Conservation (phyloP, 495 filamentous ascomycete genomes). For the Parathielavia hyrcaniae region DNA sequence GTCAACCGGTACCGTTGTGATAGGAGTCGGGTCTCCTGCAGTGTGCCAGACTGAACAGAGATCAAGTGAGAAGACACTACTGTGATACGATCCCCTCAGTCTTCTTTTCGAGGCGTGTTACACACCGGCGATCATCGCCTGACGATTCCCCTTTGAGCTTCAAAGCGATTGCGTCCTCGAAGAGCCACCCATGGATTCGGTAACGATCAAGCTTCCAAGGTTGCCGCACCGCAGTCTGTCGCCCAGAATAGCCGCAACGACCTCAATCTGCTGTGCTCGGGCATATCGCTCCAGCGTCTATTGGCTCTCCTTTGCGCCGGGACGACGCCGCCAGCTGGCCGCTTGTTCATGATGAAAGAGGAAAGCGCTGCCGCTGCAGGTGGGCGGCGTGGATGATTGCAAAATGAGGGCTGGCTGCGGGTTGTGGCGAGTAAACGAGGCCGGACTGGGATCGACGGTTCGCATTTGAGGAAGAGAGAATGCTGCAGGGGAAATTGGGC, state of each 20-base stretch:
- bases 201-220: not conserved
- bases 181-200: not conserved
- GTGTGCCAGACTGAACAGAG: not conserved
- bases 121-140: not conserved
- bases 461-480: constrained; percentile 5
- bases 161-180: too few relatives aligned
- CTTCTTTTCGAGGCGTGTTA: not conserved
- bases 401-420: not conserved
- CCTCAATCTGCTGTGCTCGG: not conserved
- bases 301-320: not conserved
- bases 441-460: not conserved
- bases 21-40: too few relatives aligned
- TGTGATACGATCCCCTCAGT: not conserved
- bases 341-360: not conserved
- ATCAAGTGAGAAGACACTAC: not conserved
- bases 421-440: not conserved
- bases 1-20: not conserved
- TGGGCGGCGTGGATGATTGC: not conserved
- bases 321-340: constrained; percentile 1
- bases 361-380: constrained; percentile 8
- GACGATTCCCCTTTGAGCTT: not conserved
- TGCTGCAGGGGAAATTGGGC: constrained; percentile 5
- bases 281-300: not conserved
- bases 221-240: not conserved
- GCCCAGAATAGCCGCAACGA: not conserved